Evolutionary conservation across 352 stramenopile genomes (phyloP), one percentile per base, ranked within the genome.

Genomic region (Pythium brachiatum): DNA sequence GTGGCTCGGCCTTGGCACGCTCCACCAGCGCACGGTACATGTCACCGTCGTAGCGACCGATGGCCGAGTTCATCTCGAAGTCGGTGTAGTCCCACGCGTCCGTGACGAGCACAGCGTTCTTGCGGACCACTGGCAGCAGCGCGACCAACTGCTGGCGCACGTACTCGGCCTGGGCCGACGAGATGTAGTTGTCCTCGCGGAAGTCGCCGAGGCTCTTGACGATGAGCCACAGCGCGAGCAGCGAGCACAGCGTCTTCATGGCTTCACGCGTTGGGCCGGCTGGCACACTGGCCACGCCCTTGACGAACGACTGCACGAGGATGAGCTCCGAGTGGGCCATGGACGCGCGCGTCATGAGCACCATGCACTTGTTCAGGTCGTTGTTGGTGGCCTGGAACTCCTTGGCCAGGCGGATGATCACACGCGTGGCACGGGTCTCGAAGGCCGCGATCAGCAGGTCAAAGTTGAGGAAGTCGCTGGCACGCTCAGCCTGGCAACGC

Each of bases 11-110:
- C 7, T 55, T 59, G 1, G 79, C 69, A 13, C 68, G 75, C 47
- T 65, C 50, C 12, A 86, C 72, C 47, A 89, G 21, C 21, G 78
- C 78, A 29, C 76, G 76, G 70, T 89, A 89, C 0, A 89, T 74
- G 57, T 89, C 80, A n/a, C 80, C 78, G 34, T 89, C 80, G 66
- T 83, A 89, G 21, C 76, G 67, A 0, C 80, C 78, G 41, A 89
- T 86, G 18, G 76, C 76, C 69, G 80, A 89, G 71, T 85, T 82
- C 1, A 89, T 54, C 58, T 87, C 78, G 31, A 86, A 86, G 61
- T 89, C 79, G 5, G 25, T 83, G 16, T 71, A 77, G 57, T 76
- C 64, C 65, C 70, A 78, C 8, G 56, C 64, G 39, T 81, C 69
- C 29, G 73, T 81, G 11, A 84, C 62, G 31, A 81, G 52, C 15